phyloP scores from a whole-genome alignment of 2,329 filamentous ascomycete genomes.

The Didymella segeticola region DNA sequence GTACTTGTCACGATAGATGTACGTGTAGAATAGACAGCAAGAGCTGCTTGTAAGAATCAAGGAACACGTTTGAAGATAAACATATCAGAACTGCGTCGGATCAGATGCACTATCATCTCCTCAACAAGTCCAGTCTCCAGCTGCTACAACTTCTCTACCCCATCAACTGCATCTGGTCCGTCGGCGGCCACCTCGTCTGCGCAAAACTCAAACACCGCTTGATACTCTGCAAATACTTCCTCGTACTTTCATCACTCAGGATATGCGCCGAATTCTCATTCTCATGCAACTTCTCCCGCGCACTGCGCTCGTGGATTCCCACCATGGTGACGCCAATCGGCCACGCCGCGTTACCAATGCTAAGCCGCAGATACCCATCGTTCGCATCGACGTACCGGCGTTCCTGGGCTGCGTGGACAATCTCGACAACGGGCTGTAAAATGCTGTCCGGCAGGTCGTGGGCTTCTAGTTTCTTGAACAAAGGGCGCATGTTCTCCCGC shows the following conservation, averaged over 20 bases:
- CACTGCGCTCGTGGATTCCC: conserved; percentile 96
- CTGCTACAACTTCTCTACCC: conserved; percentile 63
- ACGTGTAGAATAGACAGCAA: conserved; percentile 11
- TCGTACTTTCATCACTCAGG: conserved; percentile 93
- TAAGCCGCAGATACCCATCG: conserved; percentile 89
- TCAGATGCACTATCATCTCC: not conserved
- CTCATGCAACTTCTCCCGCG: conserved; percentile 92
- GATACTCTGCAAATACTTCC: conserved; percentile 97
- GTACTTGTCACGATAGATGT: not conserved
- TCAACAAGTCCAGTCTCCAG: not conserved
- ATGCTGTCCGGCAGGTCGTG: conserved; percentile 79
- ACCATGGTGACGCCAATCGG: conserved; percentile 99
- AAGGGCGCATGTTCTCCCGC: conserved; percentile 82
- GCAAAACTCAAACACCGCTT: conserved; percentile 96
- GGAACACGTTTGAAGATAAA: too few species aligned
- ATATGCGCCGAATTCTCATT: conserved; percentile 84
- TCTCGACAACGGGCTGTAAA: conserved; percentile 84
- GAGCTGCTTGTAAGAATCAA: conserved; percentile 1
- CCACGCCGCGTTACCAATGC: conserved; percentile 97
- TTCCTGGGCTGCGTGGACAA: conserved; percentile 88
- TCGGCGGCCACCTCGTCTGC: conserved; percentile 93
- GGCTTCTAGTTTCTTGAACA: conserved; percentile 89
- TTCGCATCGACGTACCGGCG: conserved; percentile 95
- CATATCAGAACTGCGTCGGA: too few species aligned
- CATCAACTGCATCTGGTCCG: conserved; percentile 93